Percentiles rank a stretch among this genome's conserved stretches.
These are phyloP conservation scores for Coemansia pectinata DNA, from an alignment of 192 early-diverging fungal genomes.

Conservation along the genomic window DNA sequence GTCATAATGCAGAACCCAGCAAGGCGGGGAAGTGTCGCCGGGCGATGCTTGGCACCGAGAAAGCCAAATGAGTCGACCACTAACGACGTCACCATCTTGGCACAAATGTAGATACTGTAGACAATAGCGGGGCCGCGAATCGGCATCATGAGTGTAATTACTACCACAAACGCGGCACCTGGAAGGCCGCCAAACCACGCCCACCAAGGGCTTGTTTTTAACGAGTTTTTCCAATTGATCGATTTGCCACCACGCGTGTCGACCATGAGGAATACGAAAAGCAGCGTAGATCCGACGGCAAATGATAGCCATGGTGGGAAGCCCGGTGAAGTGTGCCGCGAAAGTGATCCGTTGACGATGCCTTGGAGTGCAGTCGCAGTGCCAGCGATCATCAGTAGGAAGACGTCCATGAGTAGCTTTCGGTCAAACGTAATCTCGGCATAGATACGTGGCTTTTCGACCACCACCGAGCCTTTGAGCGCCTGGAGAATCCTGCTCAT, in stretches of 20 bases:
- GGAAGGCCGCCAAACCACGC: slow-evolving; percentile 27
- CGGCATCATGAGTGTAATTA: slow-evolving; percentile 36
- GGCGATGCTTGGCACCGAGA: slow-evolving; percentile 25
- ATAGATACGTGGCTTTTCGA: slow-evolving; percentile 32
- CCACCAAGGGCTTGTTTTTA: slow-evolving; percentile 33
- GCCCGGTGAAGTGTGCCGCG: slow-evolving; percentile 15
- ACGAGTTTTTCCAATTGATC: slow-evolving; percentile 25
- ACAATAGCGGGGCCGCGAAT: slow-evolving; percentile 22
- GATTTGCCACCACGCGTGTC: slow-evolving; percentile 29
- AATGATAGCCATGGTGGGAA: slow-evolving; percentile 31
- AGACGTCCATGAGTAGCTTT: slow-evolving; percentile 20
- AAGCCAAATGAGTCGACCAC: slow-evolving; percentile 30
- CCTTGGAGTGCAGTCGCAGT: slow-evolving; percentile 21
- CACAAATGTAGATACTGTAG: slow-evolving; percentile 26
- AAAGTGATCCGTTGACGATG: slow-evolving; percentile 28
- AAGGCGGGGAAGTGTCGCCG: slow-evolving; percentile 20
- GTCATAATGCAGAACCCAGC: slow-evolving; percentile 20
- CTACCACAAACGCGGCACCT: slow-evolving; percentile 23
- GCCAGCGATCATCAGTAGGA: slow-evolving; percentile 23
- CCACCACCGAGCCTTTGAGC: slow-evolving; percentile 17
- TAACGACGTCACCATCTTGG: slow-evolving; percentile 25
- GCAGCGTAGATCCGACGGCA: slow-evolving; percentile 13
- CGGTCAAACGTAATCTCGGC: slow-evolving; percentile 23
- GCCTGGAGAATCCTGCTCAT: slow-evolving; percentile 35
- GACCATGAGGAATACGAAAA: slow-evolving; percentile 29